phyloP scores from a whole-genome alignment of 1,284 basidiomycete species.

The Cryptococcus sp. region DNA sequence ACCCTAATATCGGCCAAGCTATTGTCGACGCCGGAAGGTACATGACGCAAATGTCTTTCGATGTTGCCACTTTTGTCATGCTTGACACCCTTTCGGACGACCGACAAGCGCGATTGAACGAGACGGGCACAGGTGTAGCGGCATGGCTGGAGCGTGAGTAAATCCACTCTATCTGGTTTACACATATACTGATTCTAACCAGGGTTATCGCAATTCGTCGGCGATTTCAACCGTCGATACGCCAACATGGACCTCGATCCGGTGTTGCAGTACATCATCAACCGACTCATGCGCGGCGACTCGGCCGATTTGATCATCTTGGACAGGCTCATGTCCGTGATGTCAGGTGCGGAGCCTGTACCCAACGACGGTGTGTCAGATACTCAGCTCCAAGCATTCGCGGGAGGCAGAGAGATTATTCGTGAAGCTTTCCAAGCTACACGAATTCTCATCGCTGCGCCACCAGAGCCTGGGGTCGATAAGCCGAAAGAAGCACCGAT shows the following conservation, averaged over 20 bases:
- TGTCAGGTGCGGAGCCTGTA: conserved; percentile 90
- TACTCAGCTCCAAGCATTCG: conserved; percentile 82
- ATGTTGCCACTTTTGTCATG: conserved; percentile 85
- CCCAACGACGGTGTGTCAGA: conserved; percentile 75
- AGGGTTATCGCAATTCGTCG: conserved; percentile 90
- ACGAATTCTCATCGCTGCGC: conserved; percentile 45
- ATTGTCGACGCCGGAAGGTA: conserved; percentile 90
- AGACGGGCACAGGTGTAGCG: conserved; percentile 87
- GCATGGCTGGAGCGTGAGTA: conserved; percentile 90
- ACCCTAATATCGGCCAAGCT: conserved; percentile 89
- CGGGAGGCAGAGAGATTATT: conserved; percentile 82
- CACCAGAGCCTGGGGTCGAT: conserved; percentile 21
- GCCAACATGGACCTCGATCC: conserved; percentile 73
- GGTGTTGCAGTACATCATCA: conserved; percentile 85
- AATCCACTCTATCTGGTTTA: conserved; percentile 5
- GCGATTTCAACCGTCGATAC: conserved; percentile 86
- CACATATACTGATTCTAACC: conserved; percentile 12
- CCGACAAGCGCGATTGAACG: conserved; percentile 79
- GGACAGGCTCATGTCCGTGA: conserved; percentile 88
- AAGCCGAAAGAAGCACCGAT: conserved; percentile 28
- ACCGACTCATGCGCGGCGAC: conserved; percentile 81
- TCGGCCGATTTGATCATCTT: conserved; percentile 88
- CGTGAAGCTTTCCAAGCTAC: conserved; percentile 67
- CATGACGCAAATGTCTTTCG: conserved; percentile 88
- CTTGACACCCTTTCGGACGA: conserved; percentile 87